These are phyloP conservation scores for Hypoxylon rubiginosum DNA, from an alignment of 2,329 filamentous ascomycete genomes.

Conservation along the genomic window DNA sequence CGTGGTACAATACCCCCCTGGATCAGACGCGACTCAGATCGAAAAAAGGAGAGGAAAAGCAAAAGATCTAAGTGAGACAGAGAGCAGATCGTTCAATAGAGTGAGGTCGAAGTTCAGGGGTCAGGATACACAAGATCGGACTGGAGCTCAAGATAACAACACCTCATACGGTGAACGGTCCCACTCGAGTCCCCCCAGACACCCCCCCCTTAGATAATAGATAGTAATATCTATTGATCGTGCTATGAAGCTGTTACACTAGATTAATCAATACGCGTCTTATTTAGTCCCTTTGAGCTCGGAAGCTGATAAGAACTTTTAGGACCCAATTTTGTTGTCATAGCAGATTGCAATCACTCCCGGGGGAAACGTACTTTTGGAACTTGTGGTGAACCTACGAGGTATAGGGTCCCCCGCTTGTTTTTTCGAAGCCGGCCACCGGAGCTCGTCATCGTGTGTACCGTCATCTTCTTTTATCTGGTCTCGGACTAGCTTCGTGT, in stretches of 20 bases:
- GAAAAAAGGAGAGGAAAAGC: not conserved
- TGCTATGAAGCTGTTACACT: not conserved
- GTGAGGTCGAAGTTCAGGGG: not conserved
- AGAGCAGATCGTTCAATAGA: constrained; percentile 3
- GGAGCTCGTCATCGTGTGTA: constrained; percentile 15
- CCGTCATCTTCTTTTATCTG: constrained; percentile 10
- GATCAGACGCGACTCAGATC: not conserved
- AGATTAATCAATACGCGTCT: not conserved
- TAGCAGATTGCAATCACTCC: not conserved
- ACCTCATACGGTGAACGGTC: not conserved
- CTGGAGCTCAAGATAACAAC: not conserved
- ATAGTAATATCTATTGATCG: not conserved
- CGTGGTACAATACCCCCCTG: not conserved
- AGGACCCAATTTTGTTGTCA: not conserved
- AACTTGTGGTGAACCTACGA: not conserved
- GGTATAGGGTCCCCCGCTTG: constrained; percentile 14
- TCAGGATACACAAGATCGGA: not conserved
- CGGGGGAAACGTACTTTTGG: not conserved
- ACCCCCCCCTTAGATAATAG: not conserved
- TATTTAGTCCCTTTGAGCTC: not conserved
- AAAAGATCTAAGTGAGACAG: not conserved
- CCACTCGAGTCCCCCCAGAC: not conserved
- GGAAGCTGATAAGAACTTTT: not conserved
- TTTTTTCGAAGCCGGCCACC: constrained; percentile 26
- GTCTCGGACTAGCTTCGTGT: constrained; percentile 27